phyloP scores from a whole-genome alignment of 768 basidiomycete species.

The Tricholoma saponaceum region DNA sequence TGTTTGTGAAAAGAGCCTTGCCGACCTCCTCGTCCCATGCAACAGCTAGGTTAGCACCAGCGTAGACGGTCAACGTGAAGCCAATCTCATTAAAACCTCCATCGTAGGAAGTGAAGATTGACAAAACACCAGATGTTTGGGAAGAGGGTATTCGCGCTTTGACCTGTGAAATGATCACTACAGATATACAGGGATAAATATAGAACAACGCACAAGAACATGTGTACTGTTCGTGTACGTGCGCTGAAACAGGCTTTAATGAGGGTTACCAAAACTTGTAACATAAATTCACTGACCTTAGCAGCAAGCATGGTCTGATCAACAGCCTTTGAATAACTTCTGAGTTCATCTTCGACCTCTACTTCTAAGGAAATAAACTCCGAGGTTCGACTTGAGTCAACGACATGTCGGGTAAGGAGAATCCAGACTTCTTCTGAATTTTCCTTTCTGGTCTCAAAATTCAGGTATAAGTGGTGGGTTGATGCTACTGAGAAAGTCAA shows the following conservation, averaged over 20 bases:
- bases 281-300: slow-evolving; percentile 27
- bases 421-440: slow-evolving; percentile 66
- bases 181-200: neutral
- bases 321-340: slow-evolving; percentile 18
- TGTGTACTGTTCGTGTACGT: slow-evolving; percentile 53
- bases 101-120: slow-evolving; percentile 66
- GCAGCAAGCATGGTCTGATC: slow-evolving; percentile 31
- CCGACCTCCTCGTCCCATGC: slow-evolving; percentile 44
- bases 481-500: slow-evolving; percentile 24
- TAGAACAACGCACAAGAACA: slow-evolving; percentile 31
- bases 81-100: slow-evolving; percentile 56
- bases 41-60: slow-evolving; percentile 30
- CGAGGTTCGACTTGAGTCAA: slow-evolving; percentile 48
- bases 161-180: slow-evolving; percentile 21
- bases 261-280: neutral
- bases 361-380: slow-evolving; percentile 69
- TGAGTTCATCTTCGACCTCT: slow-evolving; percentile 41
- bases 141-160: slow-evolving; percentile 31
- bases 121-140: slow-evolving; percentile 37
- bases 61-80: slow-evolving; percentile 65
- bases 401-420: slow-evolving; percentile 73
- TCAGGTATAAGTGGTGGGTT: slow-evolving; percentile 29
- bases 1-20: slow-evolving; percentile 36
- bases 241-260: slow-evolving; percentile 27
- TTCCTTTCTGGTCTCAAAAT: slow-evolving; percentile 25